Evolutionary conservation across 2,329 filamentous ascomycete genomes (phyloP), one percentile per base, ranked within the genome.

Genomic region (Trichoderma sp.): DNA sequence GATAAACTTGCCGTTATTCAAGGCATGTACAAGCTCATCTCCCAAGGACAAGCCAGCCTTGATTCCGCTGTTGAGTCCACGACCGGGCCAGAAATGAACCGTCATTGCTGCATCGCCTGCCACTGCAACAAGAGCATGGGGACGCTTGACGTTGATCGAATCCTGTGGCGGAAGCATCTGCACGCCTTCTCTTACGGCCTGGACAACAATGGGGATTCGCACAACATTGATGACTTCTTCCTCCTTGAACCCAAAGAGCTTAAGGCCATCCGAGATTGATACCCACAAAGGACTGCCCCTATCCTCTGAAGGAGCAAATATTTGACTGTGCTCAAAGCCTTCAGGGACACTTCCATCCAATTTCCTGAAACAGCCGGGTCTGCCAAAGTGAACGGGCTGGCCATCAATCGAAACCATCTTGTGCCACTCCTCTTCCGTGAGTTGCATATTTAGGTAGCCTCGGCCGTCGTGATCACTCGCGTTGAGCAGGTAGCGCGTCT

Each of bases 361-460:
- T 1, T 74, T 74, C 13, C 77, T 75, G 36, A 81, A 64, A 63
- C 79, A 81, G 1, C 77, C 78, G 0, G 80, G 80, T 4, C 76
- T 74, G 17, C 80, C 78, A 71, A 81, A 81, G 9, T 79, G 78
- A 32, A 80, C 77, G 0, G 78, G 78, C 43, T 77, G 73, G 1
- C 80, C 80, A 57, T 80, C 77, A 1, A 79, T 68, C 0, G 77
- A 73, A 6, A 79, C 68, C 78, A 81, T 81, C 68, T 78, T 76
- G 64, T 80, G 73, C 78, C 79, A 82, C 55, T 81, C 80, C 15
- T 80, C 77, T 66, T 81, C 78, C 0, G 78, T 81, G 50, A 81
- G 75, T 67, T 81, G 79, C 80, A 81, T 79, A 72, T 81, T 81
- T 61, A 81, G 74, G 67, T 81, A 81, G 0, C 79, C 80, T 50